These are phyloP conservation scores for Cladosporium phlei DNA, from an alignment of 2,329 filamentous ascomycete genomes.

Conservation along the genomic window DNA sequence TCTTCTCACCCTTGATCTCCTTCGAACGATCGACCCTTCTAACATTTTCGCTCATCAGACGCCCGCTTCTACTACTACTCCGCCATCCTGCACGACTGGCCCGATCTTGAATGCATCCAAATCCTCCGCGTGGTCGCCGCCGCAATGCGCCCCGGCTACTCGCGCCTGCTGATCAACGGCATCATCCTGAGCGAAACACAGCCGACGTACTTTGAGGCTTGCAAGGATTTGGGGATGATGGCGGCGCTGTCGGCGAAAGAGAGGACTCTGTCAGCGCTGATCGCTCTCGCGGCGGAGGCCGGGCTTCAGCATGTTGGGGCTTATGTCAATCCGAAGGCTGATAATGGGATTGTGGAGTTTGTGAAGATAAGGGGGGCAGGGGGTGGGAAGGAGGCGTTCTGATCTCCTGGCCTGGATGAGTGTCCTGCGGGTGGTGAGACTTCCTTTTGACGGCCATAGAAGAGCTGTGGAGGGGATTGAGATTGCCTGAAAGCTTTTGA, in stretches of 20 bases:
- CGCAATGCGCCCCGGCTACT: slow-evolving; percentile 14
- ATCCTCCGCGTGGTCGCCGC: slow-evolving; percentile 17
- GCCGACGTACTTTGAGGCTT: not conserved
- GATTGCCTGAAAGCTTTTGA: too few relatives aligned
- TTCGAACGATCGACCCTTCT: not conserved
- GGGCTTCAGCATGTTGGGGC: not conserved
- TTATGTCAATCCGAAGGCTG: not conserved
- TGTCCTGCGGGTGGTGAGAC: too few relatives aligned
- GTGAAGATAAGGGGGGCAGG: too few relatives aligned
- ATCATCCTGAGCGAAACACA: not conserved
- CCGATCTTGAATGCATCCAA: slow-evolving; percentile 14
- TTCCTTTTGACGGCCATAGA: too few relatives aligned
- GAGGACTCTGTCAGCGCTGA: not conserved
- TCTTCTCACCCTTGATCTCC: too few relatives aligned
- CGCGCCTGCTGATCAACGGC: slow-evolving; percentile 2
- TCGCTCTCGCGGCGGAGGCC: not conserved
- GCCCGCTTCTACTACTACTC: slow-evolving; percentile 18
- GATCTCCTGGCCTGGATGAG: too few relatives aligned
- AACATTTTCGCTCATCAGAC: slow-evolving; percentile 14
- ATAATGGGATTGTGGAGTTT: not conserved
- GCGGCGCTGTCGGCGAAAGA: slow-evolving; percentile 1
- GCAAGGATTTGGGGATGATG: slow-evolving; percentile 3
- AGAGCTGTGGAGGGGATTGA: too few relatives aligned
- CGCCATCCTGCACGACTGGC: slow-evolving; percentile 19
- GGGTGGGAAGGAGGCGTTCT: too few relatives aligned